Conservation (phyloP, 345 rosid genomes). For the Melaleuca quinquenervia region DNA sequence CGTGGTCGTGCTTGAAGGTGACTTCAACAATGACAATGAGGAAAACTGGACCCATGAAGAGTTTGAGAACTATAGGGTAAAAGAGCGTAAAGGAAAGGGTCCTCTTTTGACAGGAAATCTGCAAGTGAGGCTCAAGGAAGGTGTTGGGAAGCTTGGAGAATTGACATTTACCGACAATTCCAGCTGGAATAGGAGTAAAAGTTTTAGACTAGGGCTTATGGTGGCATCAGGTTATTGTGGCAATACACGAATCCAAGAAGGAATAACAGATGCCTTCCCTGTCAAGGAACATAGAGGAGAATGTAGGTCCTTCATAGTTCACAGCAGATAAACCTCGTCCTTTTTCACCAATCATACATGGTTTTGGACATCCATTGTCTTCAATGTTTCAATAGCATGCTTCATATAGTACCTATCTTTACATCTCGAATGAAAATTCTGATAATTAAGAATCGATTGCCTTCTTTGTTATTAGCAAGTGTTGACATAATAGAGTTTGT, state of each 20-base stretch:
- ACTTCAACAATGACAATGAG: slow-evolving; percentile 21
- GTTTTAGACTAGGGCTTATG: slow-evolving; percentile 28
- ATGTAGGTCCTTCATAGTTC: not conserved
- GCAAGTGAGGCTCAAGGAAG: slow-evolving; percentile 24
- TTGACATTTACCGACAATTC: slow-evolving; percentile 27
- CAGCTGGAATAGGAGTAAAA: slow-evolving; percentile 34
- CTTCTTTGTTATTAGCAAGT: not conserved
- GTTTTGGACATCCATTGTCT: not conserved
- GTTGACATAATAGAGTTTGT: not conserved
- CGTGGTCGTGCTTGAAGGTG: slow-evolving; percentile 26
- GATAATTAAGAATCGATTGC: not conserved
- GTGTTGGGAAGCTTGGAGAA: slow-evolving; percentile 24
- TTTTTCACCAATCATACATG: not conserved
- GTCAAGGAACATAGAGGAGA: slow-evolving; percentile 27
- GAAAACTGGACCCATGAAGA: slow-evolving; percentile 18
- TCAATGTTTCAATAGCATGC: fast-evolving
- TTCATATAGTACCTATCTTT: fast-evolving
- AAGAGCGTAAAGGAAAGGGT: slow-evolving; percentile 28
- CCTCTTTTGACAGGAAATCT: slow-evolving; percentile 28
- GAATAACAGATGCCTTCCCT: slow-evolving; percentile 26
- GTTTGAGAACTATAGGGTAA: slow-evolving; percentile 20
- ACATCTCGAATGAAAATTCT: not conserved
- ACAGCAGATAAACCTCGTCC: not conserved
- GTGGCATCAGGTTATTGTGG: slow-evolving; percentile 25
- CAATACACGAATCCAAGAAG: slow-evolving; percentile 20